A percentile compares a stretch with the other conserved stretches of the same genome.
phyloP scores from a whole-genome alignment of 371 early-diverging fungal genomes.

The Funneliformis caledonium region DNA sequence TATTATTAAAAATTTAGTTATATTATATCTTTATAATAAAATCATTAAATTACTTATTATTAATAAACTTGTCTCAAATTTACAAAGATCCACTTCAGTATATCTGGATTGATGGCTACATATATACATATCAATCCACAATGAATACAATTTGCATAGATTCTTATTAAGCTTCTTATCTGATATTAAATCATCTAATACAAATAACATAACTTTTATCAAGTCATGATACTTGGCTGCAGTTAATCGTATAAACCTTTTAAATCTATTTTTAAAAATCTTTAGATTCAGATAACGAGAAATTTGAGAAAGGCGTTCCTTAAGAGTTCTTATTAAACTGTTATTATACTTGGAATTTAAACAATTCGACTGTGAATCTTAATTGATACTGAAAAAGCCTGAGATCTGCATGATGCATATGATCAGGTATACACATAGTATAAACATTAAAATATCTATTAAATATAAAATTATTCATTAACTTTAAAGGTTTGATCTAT shows the following conservation, averaged over 20 bases:
- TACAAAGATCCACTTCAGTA: background rate
- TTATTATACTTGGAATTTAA: too few species aligned
- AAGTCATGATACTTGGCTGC: background rate
- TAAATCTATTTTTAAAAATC: background rate
- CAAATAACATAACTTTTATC: background rate
- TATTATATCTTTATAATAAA: too few species aligned
- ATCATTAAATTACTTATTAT: background rate
- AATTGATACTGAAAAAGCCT: background rate
- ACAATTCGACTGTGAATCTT: background rate
- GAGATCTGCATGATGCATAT: background rate
- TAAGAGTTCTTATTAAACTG: background rate
- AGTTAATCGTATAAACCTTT: background rate
- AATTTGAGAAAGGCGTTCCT: background rate
- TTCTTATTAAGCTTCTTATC: background rate
- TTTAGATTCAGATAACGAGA: background rate
- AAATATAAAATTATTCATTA: too few species aligned
- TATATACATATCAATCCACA: background rate
- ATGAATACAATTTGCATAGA: background rate
- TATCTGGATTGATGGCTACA: background rate
- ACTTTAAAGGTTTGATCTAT: too few species aligned
- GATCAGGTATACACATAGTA: background rate
- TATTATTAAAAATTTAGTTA: background rate
- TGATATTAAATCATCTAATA: background rate
- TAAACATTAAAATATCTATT: too few species aligned
- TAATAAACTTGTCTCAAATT: background rate